Evolutionary conservation across 164 flowering plant species (phyloP), one percentile per base, ranked within the genome.

Genomic region (Annona cherimola): DNA sequence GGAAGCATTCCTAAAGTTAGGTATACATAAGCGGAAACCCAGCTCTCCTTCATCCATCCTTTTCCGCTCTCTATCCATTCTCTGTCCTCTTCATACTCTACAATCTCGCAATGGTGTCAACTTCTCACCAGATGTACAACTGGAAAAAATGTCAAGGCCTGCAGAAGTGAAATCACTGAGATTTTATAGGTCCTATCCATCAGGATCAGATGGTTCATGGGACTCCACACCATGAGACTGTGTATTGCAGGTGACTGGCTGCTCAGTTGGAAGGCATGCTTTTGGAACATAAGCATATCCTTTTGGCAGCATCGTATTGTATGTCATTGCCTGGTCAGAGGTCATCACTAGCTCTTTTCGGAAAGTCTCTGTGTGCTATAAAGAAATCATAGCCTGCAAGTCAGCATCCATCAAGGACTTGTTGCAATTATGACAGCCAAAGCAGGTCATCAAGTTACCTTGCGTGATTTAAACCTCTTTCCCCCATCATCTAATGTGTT

Each of bases 271-370:
- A 55, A 89, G 94, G 76, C 83, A 72, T 59, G 83, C 85, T 35
- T 87, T 80, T 69, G 96, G 95, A 80, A 94, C 96, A 84, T 90
- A 94, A 46, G 85, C 84, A 79, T 80, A 91, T 61, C 96, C 97
- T 80, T 89, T 92, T 3, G 96, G 97, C 71, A 92, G 79, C 62
- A 87, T 83, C 76, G 80, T 87, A 78, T 94, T 92, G 79, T 84
- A 89, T 84, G 88, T 61, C 44, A 92, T 87, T 65, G 97, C 97
- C 81, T 90, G 88, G 75, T 90, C 94, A 41, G 93, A 86, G 41
- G 96, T 90, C 97, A 90, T 92, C 63, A 90, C 83, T 66, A 94
- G 78, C 86, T 94, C 97, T 71, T 89, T 94, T 72, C 84, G 90
- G 73, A 92, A 86, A n/a, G 94, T 90, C 71, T 90, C 97, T 12